Evolutionary conservation across 192 early-diverging fungal species (phyloP), one percentile per base, ranked within the genome.

Genomic region (Coemansia sp.): DNA sequence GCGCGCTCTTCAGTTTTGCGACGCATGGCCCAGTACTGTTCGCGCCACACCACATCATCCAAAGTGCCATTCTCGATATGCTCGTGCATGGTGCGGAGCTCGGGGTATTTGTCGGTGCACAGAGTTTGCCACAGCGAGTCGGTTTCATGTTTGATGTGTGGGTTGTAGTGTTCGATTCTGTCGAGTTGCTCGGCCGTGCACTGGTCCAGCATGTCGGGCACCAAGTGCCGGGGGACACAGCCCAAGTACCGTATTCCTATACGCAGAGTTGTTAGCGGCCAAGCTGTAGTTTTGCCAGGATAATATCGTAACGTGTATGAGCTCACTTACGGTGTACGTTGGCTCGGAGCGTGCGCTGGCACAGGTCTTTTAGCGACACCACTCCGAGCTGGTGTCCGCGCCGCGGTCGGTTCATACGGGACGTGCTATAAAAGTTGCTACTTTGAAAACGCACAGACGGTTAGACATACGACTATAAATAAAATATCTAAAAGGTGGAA

Each of bases 161-260:
- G 78, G 28, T 81, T 81, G 57, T 57, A 34, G 55, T 59, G 61
- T 53, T 81, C 78, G 59, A 81, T 60, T 5, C 46, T 49, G 26
- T 68, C 69, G 14, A 81, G 69, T 54, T 81, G 72, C 60, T 81
- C 69, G 0, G 72, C 62, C 51, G 69, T 74, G 65, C 78, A 81
- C 20, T 64, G 65, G 7, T 66, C 65, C 4, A 81, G 68, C 5
- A 54, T 68, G 0, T 68, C 68, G 10, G 52, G 46, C 4, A 81
- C 51, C 4, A 81, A 60, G 25, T 63, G 74, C 68, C 71, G 78
- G 2, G 78, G 78, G 8, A 59, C 52, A 14, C 42, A 23, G 4
- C 78, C 78, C 40, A 81, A 55, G 42, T 58, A 59, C 37, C 69
- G 26, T 49, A 81, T 57, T 5, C 65, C 64, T 60, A 58, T 5